A percentile compares a stretch with the other conserved stretches of the same genome.
phyloP scores from a whole-genome alignment of 345 rosid species.

The Mercurialis annua region DNA sequence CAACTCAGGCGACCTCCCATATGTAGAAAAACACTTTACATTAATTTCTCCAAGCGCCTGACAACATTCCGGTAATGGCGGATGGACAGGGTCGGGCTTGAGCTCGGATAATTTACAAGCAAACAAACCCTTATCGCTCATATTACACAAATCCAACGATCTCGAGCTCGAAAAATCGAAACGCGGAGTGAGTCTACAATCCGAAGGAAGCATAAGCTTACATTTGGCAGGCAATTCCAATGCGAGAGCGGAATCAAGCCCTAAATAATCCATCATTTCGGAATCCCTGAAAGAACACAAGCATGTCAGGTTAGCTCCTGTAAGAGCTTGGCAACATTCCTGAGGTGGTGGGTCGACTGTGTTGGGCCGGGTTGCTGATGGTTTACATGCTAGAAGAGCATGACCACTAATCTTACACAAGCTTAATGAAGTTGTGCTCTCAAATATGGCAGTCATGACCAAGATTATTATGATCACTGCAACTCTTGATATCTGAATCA shows the following conservation, averaged over 20 bases:
- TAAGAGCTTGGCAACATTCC: slow-evolving; percentile 50
- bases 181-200: slow-evolving; percentile 12
- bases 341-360: slow-evolving; percentile 47
- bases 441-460: slow-evolving; percentile 7
- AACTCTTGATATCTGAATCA: background rate
- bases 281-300: slow-evolving; percentile 61
- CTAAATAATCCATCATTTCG: slow-evolving; percentile 42
- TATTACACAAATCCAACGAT: too few relatives aligned
- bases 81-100: too few relatives aligned
- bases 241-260: slow-evolving; percentile 66
- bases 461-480: slow-evolving; percentile 9
- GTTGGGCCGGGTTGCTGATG: slow-evolving; percentile 47
- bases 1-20: too few relatives aligned
- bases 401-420: slow-evolving; percentile 47
- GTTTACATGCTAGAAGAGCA: slow-evolving; percentile 52
- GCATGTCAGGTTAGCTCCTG: slow-evolving; percentile 50
- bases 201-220: slow-evolving; percentile 29
- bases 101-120: too few relatives aligned
- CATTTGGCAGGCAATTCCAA: slow-evolving; percentile 51
- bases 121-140: too few relatives aligned
- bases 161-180: too few relatives aligned
- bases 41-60: too few relatives aligned
- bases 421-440: slow-evolving; percentile 27
- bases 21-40: too few relatives aligned
- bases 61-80: too few relatives aligned